Percentiles rank a stretch among this genome's conserved stretches.
phyloP scores from a whole-genome alignment of 1,284 basidiomycete species.

The Boletus mariae region DNA sequence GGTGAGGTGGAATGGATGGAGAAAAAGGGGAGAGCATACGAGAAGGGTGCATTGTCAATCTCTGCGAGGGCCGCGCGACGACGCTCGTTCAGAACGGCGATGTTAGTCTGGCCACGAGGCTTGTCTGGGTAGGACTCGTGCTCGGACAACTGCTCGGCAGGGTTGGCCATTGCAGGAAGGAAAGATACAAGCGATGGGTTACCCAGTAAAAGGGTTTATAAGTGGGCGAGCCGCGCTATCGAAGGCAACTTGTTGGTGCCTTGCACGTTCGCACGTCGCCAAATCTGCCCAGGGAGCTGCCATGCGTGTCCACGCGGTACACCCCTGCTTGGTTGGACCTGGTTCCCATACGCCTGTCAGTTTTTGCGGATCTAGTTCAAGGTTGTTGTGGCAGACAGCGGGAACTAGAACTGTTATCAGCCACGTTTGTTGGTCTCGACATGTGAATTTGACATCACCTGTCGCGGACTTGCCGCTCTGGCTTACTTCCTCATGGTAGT shows the following conservation, averaged over 20 bases:
- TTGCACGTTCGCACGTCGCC: slow-evolving; percentile 23
- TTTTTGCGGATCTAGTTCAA: background rate
- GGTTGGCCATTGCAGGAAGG: slow-evolving; percentile 15
- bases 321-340: background rate
- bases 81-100: slow-evolving; percentile 39
- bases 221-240: background rate
- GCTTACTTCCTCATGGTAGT: slow-evolving; percentile 31
- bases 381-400: background rate
- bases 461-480: background rate
- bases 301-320: background rate
- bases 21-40: slow-evolving; percentile 36
- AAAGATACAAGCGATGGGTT: background rate
- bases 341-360: background rate
- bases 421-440: background rate
- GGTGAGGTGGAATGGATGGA: background rate
- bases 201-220: slow-evolving; percentile 12
- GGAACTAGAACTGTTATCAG: background rate
- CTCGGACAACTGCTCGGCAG: slow-evolving; percentile 25
- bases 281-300: background rate
- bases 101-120: background rate
- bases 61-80: slow-evolving; percentile 72
- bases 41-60: slow-evolving; percentile 74
- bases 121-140: slow-evolving; percentile 32
- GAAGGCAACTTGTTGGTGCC: slow-evolving; percentile 11
- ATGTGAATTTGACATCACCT: background rate